Evolutionary conservation across 2,329 filamentous ascomycete genomes (phyloP).

Genomic region (Thelonectria olida): DNA sequence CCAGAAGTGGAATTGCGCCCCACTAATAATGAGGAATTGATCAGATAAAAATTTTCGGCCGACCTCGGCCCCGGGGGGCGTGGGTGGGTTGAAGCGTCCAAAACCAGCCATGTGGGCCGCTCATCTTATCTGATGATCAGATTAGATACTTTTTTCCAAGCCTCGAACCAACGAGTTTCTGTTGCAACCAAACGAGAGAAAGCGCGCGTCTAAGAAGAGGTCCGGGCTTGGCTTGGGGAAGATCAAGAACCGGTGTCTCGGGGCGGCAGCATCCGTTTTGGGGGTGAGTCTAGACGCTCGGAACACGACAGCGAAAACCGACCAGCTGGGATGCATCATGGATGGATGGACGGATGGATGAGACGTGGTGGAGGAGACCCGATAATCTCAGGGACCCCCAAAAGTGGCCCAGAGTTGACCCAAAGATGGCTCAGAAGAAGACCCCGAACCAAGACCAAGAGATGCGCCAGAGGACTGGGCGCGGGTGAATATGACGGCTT

Average conservation of each 20-base stretch:
- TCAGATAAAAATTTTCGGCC: conserved; percentile 42
- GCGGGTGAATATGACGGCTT: too few species aligned
- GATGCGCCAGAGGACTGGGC: neutral
- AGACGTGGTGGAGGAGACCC: neutral
- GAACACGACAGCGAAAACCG: neutral
- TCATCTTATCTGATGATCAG: conserved; percentile 58
- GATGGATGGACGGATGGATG: neutral
- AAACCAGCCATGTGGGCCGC: conserved; percentile 8
- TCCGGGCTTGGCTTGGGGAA: neutral
- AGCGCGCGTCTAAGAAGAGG: neutral
- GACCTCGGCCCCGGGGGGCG: conserved; percentile 34
- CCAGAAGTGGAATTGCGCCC: too few species aligned
- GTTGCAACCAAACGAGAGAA: conserved; percentile 2
- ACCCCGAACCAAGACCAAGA: too few species aligned
- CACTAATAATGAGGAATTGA: conserved; percentile 22
- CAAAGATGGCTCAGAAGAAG: too few species aligned
- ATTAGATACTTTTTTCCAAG: conserved; percentile 47
- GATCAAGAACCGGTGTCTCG: neutral
- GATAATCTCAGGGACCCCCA: neutral
- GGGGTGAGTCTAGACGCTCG: neutral
- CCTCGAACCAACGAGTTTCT: neutral
- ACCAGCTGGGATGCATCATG: neutral
- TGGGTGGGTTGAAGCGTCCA: conserved; percentile 16
- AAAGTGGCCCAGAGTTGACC: too few species aligned
- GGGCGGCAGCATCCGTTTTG: neutral